Percentiles rank a stretch among this genome's conserved stretches.
Evolutionary conservation across 768 basidiomycete species (phyloP).

Genomic region (Russula griseocarnosa): DNA sequence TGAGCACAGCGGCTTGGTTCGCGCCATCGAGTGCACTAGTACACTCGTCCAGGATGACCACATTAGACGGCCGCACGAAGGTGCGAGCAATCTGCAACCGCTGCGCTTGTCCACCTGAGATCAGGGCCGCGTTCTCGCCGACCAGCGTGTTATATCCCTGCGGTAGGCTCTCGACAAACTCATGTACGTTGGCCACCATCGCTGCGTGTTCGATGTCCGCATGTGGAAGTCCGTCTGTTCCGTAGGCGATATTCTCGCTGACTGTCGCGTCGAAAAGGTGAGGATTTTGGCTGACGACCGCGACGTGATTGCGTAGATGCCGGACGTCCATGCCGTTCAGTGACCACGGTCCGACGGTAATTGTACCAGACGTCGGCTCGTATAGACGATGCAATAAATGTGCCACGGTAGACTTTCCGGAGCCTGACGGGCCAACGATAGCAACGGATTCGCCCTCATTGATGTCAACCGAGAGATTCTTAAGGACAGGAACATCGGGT

Average conservation of each 20-base stretch:
- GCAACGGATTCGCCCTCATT: slow-evolving; percentile 80
- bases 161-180: slow-evolving; percentile 75
- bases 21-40: slow-evolving; percentile 86
- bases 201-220: slow-evolving; percentile 68
- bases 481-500: slow-evolving; percentile 66
- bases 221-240: slow-evolving; percentile 46
- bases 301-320: slow-evolving; percentile 80
- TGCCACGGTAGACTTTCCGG: slow-evolving; percentile 90
- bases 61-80: slow-evolving; percentile 64
- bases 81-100: slow-evolving; percentile 89
- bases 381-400: slow-evolving; percentile 85
- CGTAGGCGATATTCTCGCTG: slow-evolving; percentile 87
- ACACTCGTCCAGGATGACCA: slow-evolving; percentile 91
- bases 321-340: slow-evolving; percentile 58
- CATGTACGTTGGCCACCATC: slow-evolving; percentile 74
- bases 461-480: slow-evolving; percentile 61
- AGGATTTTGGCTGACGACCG: slow-evolving; percentile 84
- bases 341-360: slow-evolving; percentile 53
- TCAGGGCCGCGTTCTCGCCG: slow-evolving; percentile 86
- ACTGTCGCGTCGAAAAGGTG: slow-evolving; percentile 87
- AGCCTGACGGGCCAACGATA: slow-evolving; percentile 90
- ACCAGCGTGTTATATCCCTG: slow-evolving; percentile 83
- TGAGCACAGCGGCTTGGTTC: slow-evolving; percentile 79
- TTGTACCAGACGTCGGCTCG: slow-evolving; percentile 63
- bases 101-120: slow-evolving; percentile 95